Percentiles rank a stretch among this genome's conserved stretches.
These are phyloP conservation scores for Cercophora samala DNA, from an alignment of 495 filamentous ascomycete genomes.

Conservation along the genomic window DNA sequence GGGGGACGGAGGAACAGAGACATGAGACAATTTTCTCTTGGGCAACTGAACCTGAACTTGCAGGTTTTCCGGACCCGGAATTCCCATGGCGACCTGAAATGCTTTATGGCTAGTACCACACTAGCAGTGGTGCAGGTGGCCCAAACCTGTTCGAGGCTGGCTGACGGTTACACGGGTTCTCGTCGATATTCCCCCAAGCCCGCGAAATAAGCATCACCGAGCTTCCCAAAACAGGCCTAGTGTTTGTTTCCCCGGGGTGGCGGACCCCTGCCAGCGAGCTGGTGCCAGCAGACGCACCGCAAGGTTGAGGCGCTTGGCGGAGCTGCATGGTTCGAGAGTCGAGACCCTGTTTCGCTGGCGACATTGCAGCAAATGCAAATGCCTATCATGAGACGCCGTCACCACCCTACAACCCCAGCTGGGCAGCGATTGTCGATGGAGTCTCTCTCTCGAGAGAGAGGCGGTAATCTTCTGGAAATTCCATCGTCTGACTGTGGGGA, in stretches of 20 bases:
- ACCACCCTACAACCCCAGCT: not conserved
- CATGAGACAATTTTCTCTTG: conserved; percentile 9
- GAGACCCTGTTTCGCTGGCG: not conserved
- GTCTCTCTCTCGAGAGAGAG: not conserved
- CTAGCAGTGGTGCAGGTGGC: not conserved
- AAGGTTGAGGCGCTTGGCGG: not conserved
- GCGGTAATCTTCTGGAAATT: not conserved
- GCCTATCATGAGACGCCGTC: not conserved
- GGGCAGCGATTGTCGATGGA: not conserved
- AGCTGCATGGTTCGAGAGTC: not conserved
- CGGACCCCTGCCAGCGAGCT: too few relatives aligned
- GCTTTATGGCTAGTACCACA: conserved; percentile 8
- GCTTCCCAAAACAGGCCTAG: conserved; percentile 5
- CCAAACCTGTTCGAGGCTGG: conserved; percentile 4
- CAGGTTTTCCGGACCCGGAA: not conserved
- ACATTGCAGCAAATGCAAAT: not conserved
- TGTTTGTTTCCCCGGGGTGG: not conserved
- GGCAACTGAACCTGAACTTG: not conserved
- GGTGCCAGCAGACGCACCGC: not conserved
- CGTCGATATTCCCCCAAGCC: not conserved
- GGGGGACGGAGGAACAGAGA: not conserved
- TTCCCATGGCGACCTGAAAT: not conserved
- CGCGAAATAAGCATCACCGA: conserved; percentile 11
- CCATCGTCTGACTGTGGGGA: not conserved
- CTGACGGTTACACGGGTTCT: conserved; percentile 6